A percentile compares a stretch with the other conserved stretches of the same genome.
Evolutionary conservation across 441 rosid genomes (phyloP).

Genomic region (Daphne laureola): DNA sequence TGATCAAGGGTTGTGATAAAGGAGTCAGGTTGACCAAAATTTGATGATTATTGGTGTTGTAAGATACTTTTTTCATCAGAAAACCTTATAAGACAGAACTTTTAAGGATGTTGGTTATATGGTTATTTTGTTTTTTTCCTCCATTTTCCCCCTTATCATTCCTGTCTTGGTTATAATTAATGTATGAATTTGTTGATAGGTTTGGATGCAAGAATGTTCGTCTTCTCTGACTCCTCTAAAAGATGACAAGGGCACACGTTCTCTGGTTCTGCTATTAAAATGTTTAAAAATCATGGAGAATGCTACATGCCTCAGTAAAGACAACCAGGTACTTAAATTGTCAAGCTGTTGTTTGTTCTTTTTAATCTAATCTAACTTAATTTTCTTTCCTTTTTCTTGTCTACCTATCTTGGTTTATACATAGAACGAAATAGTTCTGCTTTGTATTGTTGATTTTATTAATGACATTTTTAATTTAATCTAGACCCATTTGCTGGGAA

Average conservation of each 20-base stretch:
- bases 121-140: too few relatives aligned
- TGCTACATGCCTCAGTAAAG: constrained; percentile 91
- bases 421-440: neutral
- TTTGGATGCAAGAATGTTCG: constrained; percentile 31
- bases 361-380: neutral
- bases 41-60: too few relatives aligned
- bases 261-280: constrained; percentile 58
- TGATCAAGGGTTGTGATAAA: too few relatives aligned
- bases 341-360: constrained; percentile 13
- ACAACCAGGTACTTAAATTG: constrained; percentile 65
- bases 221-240: constrained; percentile 29
- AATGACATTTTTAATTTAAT: constrained; percentile 2
- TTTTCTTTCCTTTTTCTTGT: neutral
- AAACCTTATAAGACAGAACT: too few relatives aligned
- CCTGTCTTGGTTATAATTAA: neutral
- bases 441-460: constrained; percentile 11
- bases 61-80: too few relatives aligned
- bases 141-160: too few relatives aligned
- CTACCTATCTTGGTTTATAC: neutral
- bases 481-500: constrained; percentile 75
- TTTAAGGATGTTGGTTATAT: too few relatives aligned
- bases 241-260: constrained; percentile 34
- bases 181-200: constrained; percentile 38
- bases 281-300: constrained; percentile 97
- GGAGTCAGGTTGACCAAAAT: too few relatives aligned